Base-by-base conservation (phyloP, 2,329 filamentous ascomycete species). In the Xylaria polymorpha region DNA sequence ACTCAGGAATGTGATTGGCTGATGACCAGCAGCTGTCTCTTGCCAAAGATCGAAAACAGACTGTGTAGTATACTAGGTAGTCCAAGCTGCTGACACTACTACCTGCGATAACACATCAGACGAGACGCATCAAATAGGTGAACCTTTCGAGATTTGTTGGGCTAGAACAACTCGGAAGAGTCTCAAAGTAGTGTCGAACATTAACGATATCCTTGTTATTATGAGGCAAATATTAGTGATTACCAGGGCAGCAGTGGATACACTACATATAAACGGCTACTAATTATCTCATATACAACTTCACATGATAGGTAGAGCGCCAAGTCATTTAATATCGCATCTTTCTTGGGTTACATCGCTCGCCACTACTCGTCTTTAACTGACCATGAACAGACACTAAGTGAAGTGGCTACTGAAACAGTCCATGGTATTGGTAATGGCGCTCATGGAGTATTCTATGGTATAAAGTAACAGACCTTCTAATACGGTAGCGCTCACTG, bases 351-450 rank as follows among this genome's bases (percentile, higher is more conserved):
- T 57, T 69, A 66, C 25, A 29, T 29, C 25, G 35, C 29, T 66
- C 3, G 10, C 39, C 9, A 18, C 32, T 48, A 37, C n/a, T 68
- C 58, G 53, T 61, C 20, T 9, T 43, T 22, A 56, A 56, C 7
- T 50, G 35, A 15, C 25, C 10, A 14, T 29, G 46, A 50, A 29
- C 46, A 18, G 35, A 10, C 10, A 37, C 22, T 35, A 53, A 57
- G n/a, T 67, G 65, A 63, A 53, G 65, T 67, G 65, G 51, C 63
- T 55, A 25, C 41, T 46, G 14, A 50, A 55, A 25, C 59, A 61
- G 43, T 43, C 65, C 65, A 20, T 18, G 35, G 53, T 43, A 51
- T 50, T 55, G 29, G 61, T 39, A 58, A 43, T 44, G 37, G 15
- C 22, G 53, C 46, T 59, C 50, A n/a, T 51, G 20, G 18, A 58